Percentiles rank a stretch among this genome's conserved stretches.
phyloP scores from a whole-genome alignment of 2,329 filamentous ascomycete species.

The Emergomyces orientalis region DNA sequence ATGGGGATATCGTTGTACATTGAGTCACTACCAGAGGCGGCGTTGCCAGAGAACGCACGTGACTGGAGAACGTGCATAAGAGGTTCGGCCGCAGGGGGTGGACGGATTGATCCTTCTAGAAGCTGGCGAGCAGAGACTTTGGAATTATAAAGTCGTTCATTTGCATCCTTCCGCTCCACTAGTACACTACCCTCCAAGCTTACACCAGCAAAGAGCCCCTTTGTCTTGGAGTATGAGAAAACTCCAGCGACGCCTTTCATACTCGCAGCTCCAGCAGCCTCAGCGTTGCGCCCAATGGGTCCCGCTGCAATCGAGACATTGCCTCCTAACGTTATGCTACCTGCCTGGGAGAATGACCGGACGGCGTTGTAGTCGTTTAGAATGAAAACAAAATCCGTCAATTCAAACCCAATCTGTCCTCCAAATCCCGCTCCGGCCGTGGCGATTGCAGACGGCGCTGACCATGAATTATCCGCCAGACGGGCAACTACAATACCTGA shows the following conservation, averaged over 20 bases:
- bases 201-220: constrained; percentile 91
- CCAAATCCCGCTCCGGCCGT: constrained; percentile 43
- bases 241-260: constrained; percentile 81
- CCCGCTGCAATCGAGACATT: constrained; percentile 95
- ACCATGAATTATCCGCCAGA: constrained; percentile 41
- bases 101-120: constrained; percentile 64
- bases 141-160: constrained; percentile 87
- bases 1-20: constrained; percentile 94
- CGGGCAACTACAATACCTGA: constrained; percentile 43
- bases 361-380: constrained; percentile 86
- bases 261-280: constrained; percentile 88
- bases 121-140: constrained; percentile 73
- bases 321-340: constrained; percentile 83
- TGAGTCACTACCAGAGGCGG: constrained; percentile 43
- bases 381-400: constrained; percentile 80
- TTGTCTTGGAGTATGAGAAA: constrained; percentile 97
- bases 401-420: constrained; percentile 44
- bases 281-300: constrained; percentile 86
- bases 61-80: constrained; percentile 80
- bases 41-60: constrained; percentile 65
- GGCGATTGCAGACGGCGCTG: constrained; percentile 42
- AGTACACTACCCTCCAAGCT: constrained; percentile 88
- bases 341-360: constrained; percentile 85
- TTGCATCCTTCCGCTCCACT: constrained; percentile 90
- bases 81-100: constrained; percentile 73